Percentiles rank a stretch among this genome's conserved stretches.
phyloP scores from a whole-genome alignment of 441 rosid species.

The Adansonia rubrostipa region DNA sequence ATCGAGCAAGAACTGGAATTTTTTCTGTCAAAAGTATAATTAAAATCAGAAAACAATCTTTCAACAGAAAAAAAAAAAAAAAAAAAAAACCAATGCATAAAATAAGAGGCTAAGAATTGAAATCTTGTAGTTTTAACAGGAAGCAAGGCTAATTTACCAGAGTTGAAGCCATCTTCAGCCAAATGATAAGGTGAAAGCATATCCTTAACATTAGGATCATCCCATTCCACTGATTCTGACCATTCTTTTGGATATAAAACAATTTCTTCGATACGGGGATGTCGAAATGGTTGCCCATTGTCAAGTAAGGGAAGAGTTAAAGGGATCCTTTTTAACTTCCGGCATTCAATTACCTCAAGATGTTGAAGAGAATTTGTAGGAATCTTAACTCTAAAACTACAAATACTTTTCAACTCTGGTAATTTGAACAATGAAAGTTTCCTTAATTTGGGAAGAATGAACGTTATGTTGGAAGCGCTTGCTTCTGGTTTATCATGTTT shows the following conservation, averaged over 20 bases:
- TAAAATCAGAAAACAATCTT: neutral
- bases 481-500: neutral
- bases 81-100: neutral
- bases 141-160: neutral
- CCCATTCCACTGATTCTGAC: slow-evolving; percentile 2
- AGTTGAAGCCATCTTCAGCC: neutral
- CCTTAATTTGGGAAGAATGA: neutral
- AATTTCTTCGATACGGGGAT: neutral
- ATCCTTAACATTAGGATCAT: neutral
- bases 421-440: neutral
- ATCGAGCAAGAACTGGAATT: neutral
- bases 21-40: neutral
- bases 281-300: neutral
- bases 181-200: neutral
- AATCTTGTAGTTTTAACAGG: slow-evolving; percentile 5
- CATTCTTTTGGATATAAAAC: neutral
- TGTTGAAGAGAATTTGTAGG: neutral
- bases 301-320: neutral
- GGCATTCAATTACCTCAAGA: neutral
- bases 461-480: neutral
- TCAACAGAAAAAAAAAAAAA: neutral
- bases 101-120: neutral
- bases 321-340: neutral
- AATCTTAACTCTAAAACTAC: neutral
- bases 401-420: neutral